These are phyloP conservation scores for Magnolia sinica DNA, from an alignment of 164 flowering plant genomes.

Conservation along the genomic window DNA sequence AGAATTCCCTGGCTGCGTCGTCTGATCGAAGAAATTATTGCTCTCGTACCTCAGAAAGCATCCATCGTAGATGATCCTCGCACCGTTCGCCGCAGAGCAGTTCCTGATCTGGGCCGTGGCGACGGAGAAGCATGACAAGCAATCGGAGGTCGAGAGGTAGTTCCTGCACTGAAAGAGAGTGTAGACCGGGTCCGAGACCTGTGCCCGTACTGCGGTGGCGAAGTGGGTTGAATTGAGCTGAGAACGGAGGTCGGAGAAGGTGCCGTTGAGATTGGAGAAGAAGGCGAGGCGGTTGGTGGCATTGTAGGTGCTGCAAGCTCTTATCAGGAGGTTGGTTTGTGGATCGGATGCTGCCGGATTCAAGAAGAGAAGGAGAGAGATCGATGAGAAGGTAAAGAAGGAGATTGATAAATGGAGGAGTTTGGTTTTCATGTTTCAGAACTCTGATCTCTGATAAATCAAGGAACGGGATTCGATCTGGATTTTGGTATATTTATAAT, in stretches of 20 bases:
- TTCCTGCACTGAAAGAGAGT: constrained; percentile 47
- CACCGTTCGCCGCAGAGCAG: constrained; percentile 48
- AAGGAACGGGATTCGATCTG: too few species aligned
- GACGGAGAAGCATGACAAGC: constrained; percentile 33
- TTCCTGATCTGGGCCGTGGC: constrained; percentile 37
- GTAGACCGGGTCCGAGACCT: constrained; percentile 33
- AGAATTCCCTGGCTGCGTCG: constrained; percentile 33
- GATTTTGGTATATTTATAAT: too few species aligned
- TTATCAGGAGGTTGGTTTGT: constrained; percentile 16
- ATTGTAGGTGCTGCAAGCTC: constrained; percentile 25
- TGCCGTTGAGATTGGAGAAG: constrained; percentile 11
- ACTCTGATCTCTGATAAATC: background rate
- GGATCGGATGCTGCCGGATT: constrained; percentile 10
- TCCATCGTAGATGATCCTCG: constrained; percentile 49
- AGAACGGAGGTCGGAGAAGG: constrained; percentile 13
- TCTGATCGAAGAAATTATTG: constrained; percentile 37
- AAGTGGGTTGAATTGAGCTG: constrained; percentile 18
- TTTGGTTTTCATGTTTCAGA: background rate
- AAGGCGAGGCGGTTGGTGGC: constrained; percentile 13
- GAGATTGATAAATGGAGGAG: background rate
- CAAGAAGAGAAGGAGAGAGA: background rate
- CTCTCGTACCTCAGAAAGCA: constrained; percentile 60
- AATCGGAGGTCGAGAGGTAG: constrained; percentile 41
- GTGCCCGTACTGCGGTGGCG: constrained; percentile 31
- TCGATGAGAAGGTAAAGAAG: background rate